Evolutionary conservation across 139 green algal genomes (phyloP).

Genomic region (Micromonas commoda): DNA sequence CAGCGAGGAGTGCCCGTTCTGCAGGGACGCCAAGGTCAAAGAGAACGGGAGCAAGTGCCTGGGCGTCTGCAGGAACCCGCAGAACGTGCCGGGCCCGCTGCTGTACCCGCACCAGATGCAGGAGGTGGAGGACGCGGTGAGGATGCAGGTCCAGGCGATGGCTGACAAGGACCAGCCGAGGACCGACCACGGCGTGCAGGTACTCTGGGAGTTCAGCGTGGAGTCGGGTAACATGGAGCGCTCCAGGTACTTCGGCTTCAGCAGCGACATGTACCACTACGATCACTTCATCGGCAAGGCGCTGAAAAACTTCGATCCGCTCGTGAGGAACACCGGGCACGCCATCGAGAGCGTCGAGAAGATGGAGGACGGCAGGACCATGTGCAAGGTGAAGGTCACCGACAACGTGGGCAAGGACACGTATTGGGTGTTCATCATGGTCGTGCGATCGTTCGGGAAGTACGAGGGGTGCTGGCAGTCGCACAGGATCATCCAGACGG

Average conservation of each 20-base stretch:
- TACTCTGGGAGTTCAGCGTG: constrained; percentile 34
- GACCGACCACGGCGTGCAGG: constrained; percentile 37
- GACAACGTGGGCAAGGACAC: constrained; percentile 25
- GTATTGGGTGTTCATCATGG: constrained; percentile 38
- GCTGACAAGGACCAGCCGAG: constrained; percentile 28
- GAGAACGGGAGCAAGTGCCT: constrained; percentile 40
- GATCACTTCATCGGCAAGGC: constrained; percentile 39
- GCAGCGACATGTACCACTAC: constrained; percentile 39
- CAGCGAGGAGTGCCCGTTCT: constrained; percentile 39
- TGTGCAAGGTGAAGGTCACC: constrained; percentile 9
- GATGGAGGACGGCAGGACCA: constrained; percentile 19
- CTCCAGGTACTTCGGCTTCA: constrained; percentile 35
- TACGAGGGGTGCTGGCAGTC: constrained; percentile 36
- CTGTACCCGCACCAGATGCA: constrained; percentile 39
- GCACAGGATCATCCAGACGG: constrained; percentile 25
- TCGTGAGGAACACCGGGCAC: constrained; percentile 28
- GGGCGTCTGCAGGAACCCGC: constrained; percentile 35
- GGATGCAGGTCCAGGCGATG: constrained; percentile 32
- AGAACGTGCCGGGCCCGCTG: constrained; percentile 33
- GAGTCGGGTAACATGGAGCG: constrained; percentile 34
- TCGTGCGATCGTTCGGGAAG: constrained; percentile 36
- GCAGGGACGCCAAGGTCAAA: constrained; percentile 33
- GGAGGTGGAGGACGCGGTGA: constrained; percentile 27
- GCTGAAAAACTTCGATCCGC: constrained; percentile 22
- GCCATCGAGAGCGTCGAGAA: constrained; percentile 19